A percentile compares a stretch with the other conserved stretches of the same genome.
Evolutionary conservation across 2,329 filamentous ascomycete species (phyloP).

Genomic region (Colletotrichum sp.): DNA sequence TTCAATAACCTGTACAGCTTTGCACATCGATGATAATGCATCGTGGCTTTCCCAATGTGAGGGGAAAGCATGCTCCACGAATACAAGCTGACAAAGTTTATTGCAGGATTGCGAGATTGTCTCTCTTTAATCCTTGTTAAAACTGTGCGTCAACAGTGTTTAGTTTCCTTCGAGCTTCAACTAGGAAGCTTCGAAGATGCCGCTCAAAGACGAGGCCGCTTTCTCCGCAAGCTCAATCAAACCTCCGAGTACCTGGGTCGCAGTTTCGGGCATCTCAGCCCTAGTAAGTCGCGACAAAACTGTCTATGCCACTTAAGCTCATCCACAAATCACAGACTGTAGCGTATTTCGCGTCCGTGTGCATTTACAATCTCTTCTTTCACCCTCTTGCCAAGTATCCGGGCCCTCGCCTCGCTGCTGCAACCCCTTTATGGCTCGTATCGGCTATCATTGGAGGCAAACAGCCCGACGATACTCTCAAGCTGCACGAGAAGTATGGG

Average conservation of each 20-base stretch:
- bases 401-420: constrained; percentile 25
- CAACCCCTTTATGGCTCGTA: constrained; percentile 4
- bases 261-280: neutral
- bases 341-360: neutral
- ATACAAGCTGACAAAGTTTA: neutral
- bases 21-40: neutral
- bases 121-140: neutral
- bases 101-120: too few species aligned
- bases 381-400: constrained; percentile 35
- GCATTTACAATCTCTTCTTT: constrained; percentile 34
- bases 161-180: neutral
- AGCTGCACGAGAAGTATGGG: constrained; percentile 44
- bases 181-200: neutral
- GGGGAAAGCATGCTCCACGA: neutral
- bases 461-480: constrained; percentile 28
- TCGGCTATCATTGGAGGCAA: neutral
- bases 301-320: neutral
- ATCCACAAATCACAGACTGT: neutral
- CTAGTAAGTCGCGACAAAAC: neutral
- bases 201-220: neutral
- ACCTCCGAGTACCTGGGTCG: neutral
- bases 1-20: neutral
- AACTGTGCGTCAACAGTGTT: neutral
- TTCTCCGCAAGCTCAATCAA: neutral
- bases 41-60: neutral